Evolutionary conservation across 371 early-diverging fungal species (phyloP), one percentile per base, ranked within the genome.

Genomic region (Circinella umbellata): DNA sequence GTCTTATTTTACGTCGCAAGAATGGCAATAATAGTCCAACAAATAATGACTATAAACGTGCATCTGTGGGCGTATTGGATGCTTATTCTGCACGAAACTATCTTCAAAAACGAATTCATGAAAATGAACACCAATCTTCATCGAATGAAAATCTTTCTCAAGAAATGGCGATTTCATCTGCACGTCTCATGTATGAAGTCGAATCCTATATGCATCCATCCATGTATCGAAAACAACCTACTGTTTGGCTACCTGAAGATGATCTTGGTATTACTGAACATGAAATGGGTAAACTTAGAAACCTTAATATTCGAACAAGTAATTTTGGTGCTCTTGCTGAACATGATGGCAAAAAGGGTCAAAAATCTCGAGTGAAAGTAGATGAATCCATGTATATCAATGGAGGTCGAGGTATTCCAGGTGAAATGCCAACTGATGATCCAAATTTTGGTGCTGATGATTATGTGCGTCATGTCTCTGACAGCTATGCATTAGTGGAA

Each of bases 191-290:
- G 63, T 71, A 60, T 35, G 70, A 71, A 15, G 35, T 61, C 9
- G 61, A 62, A 34, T 64, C 69, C 0, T 75, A 75, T 53, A 71
- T 75, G 75, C 71, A 75, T 49, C 75, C 75, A 7, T 71, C 75
- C 14, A 34, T 68, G 20, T 66, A 60, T 13, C 46, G n/a, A 15
- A 59, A 38, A 17, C 75, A 75, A 49, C 71, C 75, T 39, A 66
- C 69, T 7, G 75, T 75, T 27, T 75, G 75, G 75, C 36, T 75
- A 15, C 75, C 75, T n/a, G 46, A 71, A 46, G 75, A 75, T 53
- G 75, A 75, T 49, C 18, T 75, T 17, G 75, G 75, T 39, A 75
- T 75, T 27, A 70, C 75, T 7, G 64, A 61, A 17, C 34, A 48
- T 10, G 71, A 71, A 51, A 59, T 75, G 62, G 66, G 54, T 8